Conservation (phyloP, 345 rosid genomes). For the Salix purpurea region DNA sequence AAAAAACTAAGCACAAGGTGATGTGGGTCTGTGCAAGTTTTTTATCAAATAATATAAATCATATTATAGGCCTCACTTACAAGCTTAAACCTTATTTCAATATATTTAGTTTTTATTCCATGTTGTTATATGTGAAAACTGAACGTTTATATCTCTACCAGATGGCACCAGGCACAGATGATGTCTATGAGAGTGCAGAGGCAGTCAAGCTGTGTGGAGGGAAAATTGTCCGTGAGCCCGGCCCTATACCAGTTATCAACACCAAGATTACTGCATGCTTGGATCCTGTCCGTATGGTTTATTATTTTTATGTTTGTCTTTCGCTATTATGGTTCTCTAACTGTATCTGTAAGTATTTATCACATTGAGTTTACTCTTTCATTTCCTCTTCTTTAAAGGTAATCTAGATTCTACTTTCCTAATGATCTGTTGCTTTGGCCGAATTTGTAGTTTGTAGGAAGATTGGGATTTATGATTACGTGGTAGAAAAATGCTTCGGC, state of each 20-base stretch:
- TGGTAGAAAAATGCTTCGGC: not conserved
- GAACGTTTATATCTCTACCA: slow-evolving; percentile 19
- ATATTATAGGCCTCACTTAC: no score
- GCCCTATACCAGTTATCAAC: slow-evolving; percentile 85
- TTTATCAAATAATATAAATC: no score
- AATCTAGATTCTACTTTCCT: not conserved
- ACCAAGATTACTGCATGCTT: slow-evolving; percentile 94
- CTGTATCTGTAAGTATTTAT: not conserved
- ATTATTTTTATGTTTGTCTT: not conserved
- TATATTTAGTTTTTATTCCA: not conserved
- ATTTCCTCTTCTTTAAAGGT: not conserved
- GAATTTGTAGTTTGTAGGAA: not conserved
- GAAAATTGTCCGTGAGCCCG: slow-evolving; percentile 79
- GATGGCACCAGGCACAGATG: slow-evolving; percentile 97
- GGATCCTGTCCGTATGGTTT: slow-evolving; percentile 75
- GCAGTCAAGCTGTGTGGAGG: slow-evolving; percentile 81
- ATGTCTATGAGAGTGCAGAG: slow-evolving; percentile 84
- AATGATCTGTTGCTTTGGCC: not conserved
- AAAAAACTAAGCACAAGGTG: no score
- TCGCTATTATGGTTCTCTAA: not conserved
- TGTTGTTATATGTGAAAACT: slow-evolving; percentile 1
- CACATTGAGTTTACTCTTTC: not conserved
- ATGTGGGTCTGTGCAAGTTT: no score
- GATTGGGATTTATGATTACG: not conserved
- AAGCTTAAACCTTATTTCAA: no score